Base-by-base conservation (phyloP, 345 rosid species). In the Punica granatum region DNA sequence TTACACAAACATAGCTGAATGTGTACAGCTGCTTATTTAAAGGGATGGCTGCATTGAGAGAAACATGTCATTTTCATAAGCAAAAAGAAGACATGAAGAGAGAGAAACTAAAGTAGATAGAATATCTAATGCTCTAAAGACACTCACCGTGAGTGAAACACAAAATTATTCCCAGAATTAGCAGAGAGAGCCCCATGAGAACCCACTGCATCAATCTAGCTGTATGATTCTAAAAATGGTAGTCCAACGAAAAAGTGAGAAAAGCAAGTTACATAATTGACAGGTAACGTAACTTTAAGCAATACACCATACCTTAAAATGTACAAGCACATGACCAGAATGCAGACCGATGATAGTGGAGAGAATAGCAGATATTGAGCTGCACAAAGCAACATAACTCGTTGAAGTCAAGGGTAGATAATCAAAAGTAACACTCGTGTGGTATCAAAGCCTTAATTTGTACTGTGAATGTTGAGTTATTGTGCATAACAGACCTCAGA, bases 271-370 rank as follows among this genome's bases (percentile, higher is more conserved):
- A 18, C 1, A 26, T 15, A 10, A 39, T 56, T 56, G 16, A 18
- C 1, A 30, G 11, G 18, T 6, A 23, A 26, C 12, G 43, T 49
- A 23, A 49, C n/a, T 18, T 23, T 5, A 23, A 42, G 26, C 33
- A 13, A 16, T 31, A 51, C 66, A 59, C 35, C 77, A 48, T 46
- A 90, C 98, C 98, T 90, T 70, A 18, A 84, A 68, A 63, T 87
- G 85, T 65, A 88, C 48, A 64, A 90, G 93, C 43, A 82, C 88
- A 65, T 90, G 97, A 32, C 98, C 97, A 31, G 84, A 90, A 75
- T 92, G 97, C 36, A 86, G 87, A 70, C 97, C 97, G 0, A 87
- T 83, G 69, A 90, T 61, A 64, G 96, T 85, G 5, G 97, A 92
- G 19, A 92, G 81, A 77, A 88, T 62, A 66, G 97, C 82, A 60